phyloP scores from a whole-genome alignment of 345 rosid genomes.

The Laguncularia racemosa region DNA sequence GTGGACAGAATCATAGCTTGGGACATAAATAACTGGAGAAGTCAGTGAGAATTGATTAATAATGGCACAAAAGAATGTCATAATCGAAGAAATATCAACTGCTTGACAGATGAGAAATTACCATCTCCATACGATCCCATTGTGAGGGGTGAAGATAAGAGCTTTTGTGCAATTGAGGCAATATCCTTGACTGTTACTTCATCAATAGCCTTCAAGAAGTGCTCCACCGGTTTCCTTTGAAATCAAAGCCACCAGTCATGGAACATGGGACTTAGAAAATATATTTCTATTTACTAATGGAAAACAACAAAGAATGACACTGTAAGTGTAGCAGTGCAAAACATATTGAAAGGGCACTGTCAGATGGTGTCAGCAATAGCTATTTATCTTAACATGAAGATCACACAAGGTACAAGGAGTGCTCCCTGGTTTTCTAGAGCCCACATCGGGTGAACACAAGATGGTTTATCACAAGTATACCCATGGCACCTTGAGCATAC shows the following conservation, averaged over 20 bases:
- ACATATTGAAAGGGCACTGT: no score
- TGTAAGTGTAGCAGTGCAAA: no score
- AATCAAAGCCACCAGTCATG: not conserved
- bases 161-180: slow-evolving; percentile 36
- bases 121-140: slow-evolving; percentile 97
- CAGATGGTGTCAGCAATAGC: no score
- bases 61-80: not conserved
- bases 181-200: slow-evolving; percentile 56
- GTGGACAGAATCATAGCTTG: slow-evolving; percentile 63
- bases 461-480: no score
- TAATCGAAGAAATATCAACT: not conserved
- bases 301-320: not conserved
- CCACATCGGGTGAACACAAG: no score
- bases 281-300: not conserved
- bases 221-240: slow-evolving; percentile 67
- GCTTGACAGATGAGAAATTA: slow-evolving; percentile 14
- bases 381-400: no score
- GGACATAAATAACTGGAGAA: slow-evolving; percentile 46
- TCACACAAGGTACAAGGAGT: no score
- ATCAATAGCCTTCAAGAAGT: slow-evolving; percentile 61
- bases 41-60: not conserved
- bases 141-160: slow-evolving; percentile 70
- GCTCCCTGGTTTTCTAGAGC: no score
- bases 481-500: no score
- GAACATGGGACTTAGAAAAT: not conserved